Base-by-base conservation (phyloP, 2,329 filamentous ascomycete species). In the Claviceps lovelessii region DNA sequence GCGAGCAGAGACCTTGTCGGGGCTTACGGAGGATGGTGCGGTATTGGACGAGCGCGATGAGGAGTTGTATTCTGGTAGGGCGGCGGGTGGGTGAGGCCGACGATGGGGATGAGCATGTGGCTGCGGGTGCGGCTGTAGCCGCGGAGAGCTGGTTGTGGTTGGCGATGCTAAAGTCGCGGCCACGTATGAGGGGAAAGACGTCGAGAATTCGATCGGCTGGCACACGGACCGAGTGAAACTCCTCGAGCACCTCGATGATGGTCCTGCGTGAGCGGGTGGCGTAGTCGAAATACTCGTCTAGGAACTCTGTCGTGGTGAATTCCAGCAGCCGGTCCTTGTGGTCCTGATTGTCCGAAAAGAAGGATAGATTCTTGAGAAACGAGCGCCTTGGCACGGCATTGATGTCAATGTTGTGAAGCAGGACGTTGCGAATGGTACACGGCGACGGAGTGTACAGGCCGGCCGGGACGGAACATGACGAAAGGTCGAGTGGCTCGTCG, bases 281-380 rank as follows among this genome's bases (percentile, higher is more conserved):
- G 66, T 98, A 98, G 70, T 98, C 91, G 72, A 88, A 97, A 55
- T 95, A 84, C 62, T 98, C 93, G 61, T 97, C 90, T 6, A 91
- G 81, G 62, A 85, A 88, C 49, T 86, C 79, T 0, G 88, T 82
- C 62, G 86, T 80, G 1, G 83, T 84, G 62, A 98, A 93, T 65
- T 98, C 93, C 9, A 85, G 69, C 0, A 98, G 78, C 2, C 91
- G 82, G 58, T 93, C 86, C 61, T 81, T 83, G 63, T 98, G 91
- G 62, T 83, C 81, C 2, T 73, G 67, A 62, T 94, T 80, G 0
- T 73, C 70, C 2, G 89, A 86, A 63, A 90, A 90, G 65, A 89
- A 82, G 0, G 85, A 80, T 54, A 96, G 80, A 23, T 82, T 77
- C 13, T 85, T 77, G 64, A 98, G 89, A 72, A 98, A 96, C 2